Evolutionary conservation across 192 early-diverging fungal species (phyloP).

Genomic region (Mortierella antarctica): DNA sequence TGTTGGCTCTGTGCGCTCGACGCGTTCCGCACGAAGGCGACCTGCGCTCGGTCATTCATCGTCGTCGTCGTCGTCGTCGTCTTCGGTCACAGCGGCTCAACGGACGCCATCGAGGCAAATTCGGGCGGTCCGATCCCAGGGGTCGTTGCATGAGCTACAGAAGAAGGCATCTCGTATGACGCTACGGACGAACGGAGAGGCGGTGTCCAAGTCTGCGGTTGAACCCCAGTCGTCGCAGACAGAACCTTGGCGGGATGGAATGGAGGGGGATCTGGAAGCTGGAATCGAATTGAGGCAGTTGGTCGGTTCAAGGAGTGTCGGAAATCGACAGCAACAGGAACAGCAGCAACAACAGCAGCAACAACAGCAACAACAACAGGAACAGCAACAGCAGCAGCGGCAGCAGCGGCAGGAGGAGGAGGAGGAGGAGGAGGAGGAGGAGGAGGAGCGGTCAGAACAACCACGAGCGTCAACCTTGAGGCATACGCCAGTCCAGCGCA

Average conservation of each 20-base stretch:
- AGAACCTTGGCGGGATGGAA: neutral
- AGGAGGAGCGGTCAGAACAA: neutral
- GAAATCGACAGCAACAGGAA: neutral
- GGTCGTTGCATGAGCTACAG: conserved; percentile 30
- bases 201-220: neutral
- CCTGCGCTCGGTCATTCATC: neutral
- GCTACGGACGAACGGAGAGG: conserved; percentile 10
- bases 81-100: conserved; percentile 1
- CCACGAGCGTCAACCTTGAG: neutral
- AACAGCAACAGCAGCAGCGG: neutral
- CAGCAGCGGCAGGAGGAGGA: too few species aligned
- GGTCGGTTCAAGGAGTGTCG: neutral
- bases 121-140: conserved; percentile 15
- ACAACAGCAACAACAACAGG: neutral
- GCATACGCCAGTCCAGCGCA: neutral
- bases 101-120: neutral
- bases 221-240: neutral
- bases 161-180: conserved; percentile 22
- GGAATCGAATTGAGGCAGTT: conserved; percentile 16
- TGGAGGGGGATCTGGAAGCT: conserved; percentile 5
- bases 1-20: too few species aligned
- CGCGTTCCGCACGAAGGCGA: neutral
- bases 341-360: neutral
- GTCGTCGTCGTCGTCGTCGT: neutral
- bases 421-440: too few species aligned